These are phyloP conservation scores for Metschnikowia henanensis DNA, from an alignment of 805 yeast species.

Conservation along the genomic window DNA sequence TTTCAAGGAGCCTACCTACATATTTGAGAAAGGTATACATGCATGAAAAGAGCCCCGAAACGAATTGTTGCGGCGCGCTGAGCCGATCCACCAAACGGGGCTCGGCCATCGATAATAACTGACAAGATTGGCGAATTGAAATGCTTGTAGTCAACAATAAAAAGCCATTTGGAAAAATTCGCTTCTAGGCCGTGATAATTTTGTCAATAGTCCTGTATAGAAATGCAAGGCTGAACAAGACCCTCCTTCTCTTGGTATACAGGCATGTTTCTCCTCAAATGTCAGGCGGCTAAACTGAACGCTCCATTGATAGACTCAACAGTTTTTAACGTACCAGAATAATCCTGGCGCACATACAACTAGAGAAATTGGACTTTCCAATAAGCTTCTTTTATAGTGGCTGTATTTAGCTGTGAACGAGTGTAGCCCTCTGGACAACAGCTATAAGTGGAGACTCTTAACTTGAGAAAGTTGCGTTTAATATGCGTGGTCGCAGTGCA, in stretches of 20 bases:
- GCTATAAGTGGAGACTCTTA: too few relatives aligned
- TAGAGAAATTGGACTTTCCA: too few relatives aligned
- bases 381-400: too few relatives aligned
- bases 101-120: not conserved
- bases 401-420: too few relatives aligned
- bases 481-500: not conserved
- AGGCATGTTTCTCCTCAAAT: not conserved
- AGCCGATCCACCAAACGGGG: not conserved
- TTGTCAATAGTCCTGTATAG: not conserved
- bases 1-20: too few relatives aligned
- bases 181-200: conserved; percentile 10
- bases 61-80: not conserved
- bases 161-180: conserved; percentile 1
- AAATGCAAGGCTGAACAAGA: not conserved
- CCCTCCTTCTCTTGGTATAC: not conserved
- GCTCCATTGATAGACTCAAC: not conserved
- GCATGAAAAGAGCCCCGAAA: not conserved
- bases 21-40: too few relatives aligned
- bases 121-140: conserved; percentile 3
- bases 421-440: too few relatives aligned
- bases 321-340: too few relatives aligned
- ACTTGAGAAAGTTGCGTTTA: not conserved
- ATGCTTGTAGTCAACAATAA: conserved; percentile 1
- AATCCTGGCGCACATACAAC: too few relatives aligned
- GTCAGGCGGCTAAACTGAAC: conserved; percentile 6